Evolutionary conservation across 1,284 basidiomycete genomes (phyloP).

Genomic region (Fomitopsis schrenkii): DNA sequence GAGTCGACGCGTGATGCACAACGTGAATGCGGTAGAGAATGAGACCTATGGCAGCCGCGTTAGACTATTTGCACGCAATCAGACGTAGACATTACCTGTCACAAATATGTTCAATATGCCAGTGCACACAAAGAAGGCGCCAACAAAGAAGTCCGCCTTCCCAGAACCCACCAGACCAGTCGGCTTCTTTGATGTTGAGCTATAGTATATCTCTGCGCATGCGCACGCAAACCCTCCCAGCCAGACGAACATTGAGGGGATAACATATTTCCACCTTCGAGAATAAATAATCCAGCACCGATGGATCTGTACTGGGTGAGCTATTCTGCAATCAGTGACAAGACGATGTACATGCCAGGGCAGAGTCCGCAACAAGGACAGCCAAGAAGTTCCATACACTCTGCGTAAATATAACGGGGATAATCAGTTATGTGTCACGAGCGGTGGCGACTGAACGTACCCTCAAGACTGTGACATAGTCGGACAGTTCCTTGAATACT

Average conservation of each 20-base stretch:
- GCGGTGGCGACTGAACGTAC: not conserved
- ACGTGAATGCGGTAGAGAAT: constrained; percentile 34
- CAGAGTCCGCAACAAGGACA: not conserved
- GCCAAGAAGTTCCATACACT: not conserved
- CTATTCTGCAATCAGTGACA: not conserved
- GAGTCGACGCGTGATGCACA: constrained; percentile 3
- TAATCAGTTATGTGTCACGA: not conserved
- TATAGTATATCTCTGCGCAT: not conserved
- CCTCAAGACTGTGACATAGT: constrained; percentile 21
- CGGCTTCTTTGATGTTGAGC: not conserved
- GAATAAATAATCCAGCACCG: constrained; percentile 22
- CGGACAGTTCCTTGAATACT: constrained; percentile 17
- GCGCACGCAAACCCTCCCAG: constrained; percentile 5
- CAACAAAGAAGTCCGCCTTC: not conserved
- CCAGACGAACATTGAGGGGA: constrained; percentile 17
- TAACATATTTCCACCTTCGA: constrained; percentile 12
- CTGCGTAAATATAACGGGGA: not conserved
- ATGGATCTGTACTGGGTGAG: constrained; percentile 4
- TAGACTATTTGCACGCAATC: not conserved
- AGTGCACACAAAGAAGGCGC: not conserved
- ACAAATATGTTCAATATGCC: not conserved
- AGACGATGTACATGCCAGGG: not conserved
- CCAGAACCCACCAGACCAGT: not conserved
- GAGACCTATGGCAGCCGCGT: constrained; percentile 18
- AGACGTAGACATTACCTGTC: not conserved